Evolutionary conservation across 306 rosid species (phyloP).

Genomic region (Corylus avellana): DNA sequence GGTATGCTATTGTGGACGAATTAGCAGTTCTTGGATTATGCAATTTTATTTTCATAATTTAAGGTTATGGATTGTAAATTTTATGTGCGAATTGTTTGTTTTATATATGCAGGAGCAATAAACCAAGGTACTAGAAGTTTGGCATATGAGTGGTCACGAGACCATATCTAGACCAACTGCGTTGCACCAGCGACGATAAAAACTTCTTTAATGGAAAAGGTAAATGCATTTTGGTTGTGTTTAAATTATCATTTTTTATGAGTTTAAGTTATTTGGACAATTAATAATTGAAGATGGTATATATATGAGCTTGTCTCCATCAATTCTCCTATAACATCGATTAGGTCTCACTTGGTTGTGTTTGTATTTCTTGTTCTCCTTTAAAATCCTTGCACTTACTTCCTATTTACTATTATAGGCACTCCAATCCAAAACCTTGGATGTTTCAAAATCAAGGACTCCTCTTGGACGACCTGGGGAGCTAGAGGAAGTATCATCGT

Average conservation of each 20-base stretch:
- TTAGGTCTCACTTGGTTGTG: no score
- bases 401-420: not conserved
- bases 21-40: not conserved
- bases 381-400: no score
- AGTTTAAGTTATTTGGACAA: no score
- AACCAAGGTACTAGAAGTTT: conserved; percentile 44
- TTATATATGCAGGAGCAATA: conserved; percentile 43
- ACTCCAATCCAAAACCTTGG: not conserved
- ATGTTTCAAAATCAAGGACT: not conserved
- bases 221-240: not conserved
- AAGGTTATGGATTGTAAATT: not conserved
- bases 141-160: conserved; percentile 69
- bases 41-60: not conserved
- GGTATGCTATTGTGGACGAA: conserved; percentile 25
- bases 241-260: no score
- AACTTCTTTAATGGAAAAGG: conserved; percentile 32
- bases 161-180: conserved; percentile 49
- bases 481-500: not conserved
- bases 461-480: not conserved
- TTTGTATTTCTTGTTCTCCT: no score
- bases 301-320: no score
- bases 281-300: no score
- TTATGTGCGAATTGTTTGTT: not conserved
- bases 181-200: conserved; percentile 51
- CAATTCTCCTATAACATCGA: no score